These are phyloP conservation scores for Sungouiozyma intestinalis DNA, from an alignment of 805 yeast species.

Conservation along the genomic window DNA sequence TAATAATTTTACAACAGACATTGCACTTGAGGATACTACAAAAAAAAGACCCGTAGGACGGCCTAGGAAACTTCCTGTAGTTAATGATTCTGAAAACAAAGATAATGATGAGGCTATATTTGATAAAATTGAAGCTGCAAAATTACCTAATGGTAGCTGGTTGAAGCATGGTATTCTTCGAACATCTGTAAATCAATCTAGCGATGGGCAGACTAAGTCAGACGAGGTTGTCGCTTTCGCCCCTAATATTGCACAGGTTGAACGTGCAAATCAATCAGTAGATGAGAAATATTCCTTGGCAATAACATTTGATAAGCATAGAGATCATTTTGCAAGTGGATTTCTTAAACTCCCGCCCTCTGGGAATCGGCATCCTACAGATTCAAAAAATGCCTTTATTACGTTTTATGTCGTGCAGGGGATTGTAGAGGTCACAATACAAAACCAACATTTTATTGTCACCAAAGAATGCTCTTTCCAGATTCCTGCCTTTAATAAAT, in stretches of 20 bases:
- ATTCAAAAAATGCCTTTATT: slow-evolving; percentile 46
- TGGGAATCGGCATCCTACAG: slow-evolving; percentile 51
- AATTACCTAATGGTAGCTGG: slow-evolving; percentile 22
- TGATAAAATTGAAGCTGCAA: slow-evolving; percentile 17
- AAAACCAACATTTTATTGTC: slow-evolving; percentile 48
- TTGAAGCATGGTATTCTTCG: slow-evolving; percentile 18
- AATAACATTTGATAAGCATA: slow-evolving; percentile 51
- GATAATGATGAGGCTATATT: slow-evolving; percentile 4
- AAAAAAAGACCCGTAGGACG: slow-evolving; percentile 9
- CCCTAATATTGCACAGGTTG: slow-evolving; percentile 41
- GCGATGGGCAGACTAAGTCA: slow-evolving; percentile 18
- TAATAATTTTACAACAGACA: not conserved
- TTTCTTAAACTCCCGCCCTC: slow-evolving; percentile 56
- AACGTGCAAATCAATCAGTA: slow-evolving; percentile 30
- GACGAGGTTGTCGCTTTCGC: slow-evolving; percentile 50
- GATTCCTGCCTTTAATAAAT: slow-evolving; percentile 68
- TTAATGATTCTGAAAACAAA: not conserved
- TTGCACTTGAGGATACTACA: not conserved
- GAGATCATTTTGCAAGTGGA: slow-evolving; percentile 64
- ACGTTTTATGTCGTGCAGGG: slow-evolving; percentile 72
- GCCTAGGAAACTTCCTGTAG: slow-evolving; percentile 13
- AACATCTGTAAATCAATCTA: slow-evolving; percentile 9
- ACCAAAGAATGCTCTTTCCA: slow-evolving; percentile 69
- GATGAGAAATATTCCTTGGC: slow-evolving; percentile 52
- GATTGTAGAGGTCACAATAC: slow-evolving; percentile 52